These are phyloP conservation scores for Thalassiosira mediterranea DNA, from an alignment of 352 stramenopile species.

Conservation along the genomic window DNA sequence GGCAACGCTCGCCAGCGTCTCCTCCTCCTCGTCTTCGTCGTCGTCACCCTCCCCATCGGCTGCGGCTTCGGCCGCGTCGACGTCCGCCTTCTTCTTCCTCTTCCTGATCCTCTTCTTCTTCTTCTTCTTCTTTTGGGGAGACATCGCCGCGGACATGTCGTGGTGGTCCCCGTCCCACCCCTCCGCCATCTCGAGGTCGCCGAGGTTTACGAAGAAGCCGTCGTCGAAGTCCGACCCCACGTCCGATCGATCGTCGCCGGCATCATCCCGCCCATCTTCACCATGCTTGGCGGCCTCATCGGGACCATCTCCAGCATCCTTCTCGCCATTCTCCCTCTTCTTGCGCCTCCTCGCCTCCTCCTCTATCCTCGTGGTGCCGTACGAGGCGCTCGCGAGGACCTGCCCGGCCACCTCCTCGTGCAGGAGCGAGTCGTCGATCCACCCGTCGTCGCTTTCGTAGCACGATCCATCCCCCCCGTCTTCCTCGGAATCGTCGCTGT, in stretches of 20 bases:
- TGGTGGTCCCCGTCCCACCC: slow-evolving; percentile 41
- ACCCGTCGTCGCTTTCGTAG: slow-evolving; percentile 67
- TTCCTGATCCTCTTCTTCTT: slow-evolving; percentile 36
- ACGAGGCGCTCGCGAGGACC: slow-evolving; percentile 67
- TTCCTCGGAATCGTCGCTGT: slow-evolving; percentile 27
- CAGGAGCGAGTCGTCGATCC: slow-evolving; percentile 79
- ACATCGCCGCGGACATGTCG: slow-evolving; percentile 9
- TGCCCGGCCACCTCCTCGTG: slow-evolving; percentile 74
- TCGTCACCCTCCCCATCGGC: slow-evolving; percentile 2
- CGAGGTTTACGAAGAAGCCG: slow-evolving; percentile 85
- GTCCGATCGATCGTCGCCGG: not conserved
- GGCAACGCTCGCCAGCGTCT: not conserved
- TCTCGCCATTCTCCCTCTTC: not conserved
- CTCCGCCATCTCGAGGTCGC: slow-evolving; percentile 77
- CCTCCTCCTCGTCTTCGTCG: slow-evolving; percentile 17
- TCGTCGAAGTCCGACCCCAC: slow-evolving; percentile 58
- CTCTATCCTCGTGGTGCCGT: slow-evolving; percentile 74
- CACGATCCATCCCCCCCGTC: slow-evolving; percentile 58
- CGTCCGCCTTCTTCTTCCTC: slow-evolving; percentile 14
- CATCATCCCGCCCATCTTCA: not conserved
- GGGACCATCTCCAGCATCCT: slow-evolving; percentile 13
- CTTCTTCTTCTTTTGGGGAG: slow-evolving; percentile 40
- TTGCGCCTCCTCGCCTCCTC: slow-evolving; percentile 54
- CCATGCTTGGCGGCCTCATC: not conserved
- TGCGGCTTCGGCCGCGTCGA: not conserved